Percentiles rank a stretch among this genome's conserved stretches.
Conservation (phyloP, 176 grass and related monocot genomes). For the Juncus inflexus region DNA sequence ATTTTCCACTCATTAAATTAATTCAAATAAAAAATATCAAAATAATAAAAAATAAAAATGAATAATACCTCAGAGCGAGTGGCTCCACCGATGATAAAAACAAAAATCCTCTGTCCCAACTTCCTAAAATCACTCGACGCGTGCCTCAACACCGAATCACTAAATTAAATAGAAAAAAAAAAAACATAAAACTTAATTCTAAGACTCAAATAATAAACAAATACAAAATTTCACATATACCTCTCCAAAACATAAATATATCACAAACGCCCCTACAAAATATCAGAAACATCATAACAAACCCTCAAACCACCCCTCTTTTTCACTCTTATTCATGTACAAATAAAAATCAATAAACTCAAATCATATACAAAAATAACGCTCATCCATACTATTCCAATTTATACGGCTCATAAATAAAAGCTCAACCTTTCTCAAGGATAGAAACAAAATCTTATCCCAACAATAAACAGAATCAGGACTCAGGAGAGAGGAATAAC, state of each 20-base stretch:
- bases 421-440: too few species aligned
- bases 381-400: slow-evolving; percentile 34
- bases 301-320: too few species aligned
- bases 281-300: too few species aligned
- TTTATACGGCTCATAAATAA: slow-evolving; percentile 17
- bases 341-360: slow-evolving; percentile 51
- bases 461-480: too few species aligned
- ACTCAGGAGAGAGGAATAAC: too few species aligned
- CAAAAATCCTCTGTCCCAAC: slow-evolving; percentile 60
- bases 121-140: slow-evolving; percentile 69
- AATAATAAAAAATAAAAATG: neutral
- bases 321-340: slow-evolving; percentile 36
- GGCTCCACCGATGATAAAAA: slow-evolving; percentile 76
- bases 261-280: neutral
- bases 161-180: slow-evolving; percentile 25
- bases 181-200: slow-evolving; percentile 3
- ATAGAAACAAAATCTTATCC: too few species aligned
- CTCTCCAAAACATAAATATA: neutral
- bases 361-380: slow-evolving; percentile 16
- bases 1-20: slow-evolving; percentile 9
- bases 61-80: slow-evolving; percentile 64
- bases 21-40: neutral
- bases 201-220: neutral
- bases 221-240: neutral
- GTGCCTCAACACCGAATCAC: slow-evolving; percentile 69